Conservation (phyloP, 2,329 filamentous ascomycete species). For the Periconia sp. region DNA sequence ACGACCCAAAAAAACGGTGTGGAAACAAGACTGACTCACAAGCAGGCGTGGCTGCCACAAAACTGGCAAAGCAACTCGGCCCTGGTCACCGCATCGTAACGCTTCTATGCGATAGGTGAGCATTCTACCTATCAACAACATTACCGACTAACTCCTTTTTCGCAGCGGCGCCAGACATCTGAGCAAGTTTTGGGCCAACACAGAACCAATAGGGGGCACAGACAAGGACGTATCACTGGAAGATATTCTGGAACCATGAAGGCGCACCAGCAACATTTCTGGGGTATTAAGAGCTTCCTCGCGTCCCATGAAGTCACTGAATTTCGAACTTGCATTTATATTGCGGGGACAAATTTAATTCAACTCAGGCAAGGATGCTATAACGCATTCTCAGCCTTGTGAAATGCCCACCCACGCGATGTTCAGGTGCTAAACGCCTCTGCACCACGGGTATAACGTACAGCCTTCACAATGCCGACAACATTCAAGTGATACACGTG, state of each 20-base stretch:
- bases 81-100: constrained; percentile 69
- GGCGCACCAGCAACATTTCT: not conserved
- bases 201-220: constrained; percentile 63
- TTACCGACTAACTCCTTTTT: constrained; percentile 11
- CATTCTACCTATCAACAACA: not conserved
- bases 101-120: constrained; percentile 69
- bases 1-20: constrained; percentile 1
- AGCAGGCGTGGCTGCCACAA: constrained; percentile 67
- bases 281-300: not conserved
- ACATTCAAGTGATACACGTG: too few species aligned
- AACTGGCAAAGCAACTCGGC: constrained; percentile 66
- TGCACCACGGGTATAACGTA: too few species aligned
- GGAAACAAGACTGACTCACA: constrained; percentile 13
- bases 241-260: constrained; percentile 52
- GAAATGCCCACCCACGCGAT: too few species aligned
- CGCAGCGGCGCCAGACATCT: constrained; percentile 69
- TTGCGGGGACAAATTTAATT: too few species aligned
- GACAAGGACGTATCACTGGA: constrained; percentile 56
- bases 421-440: too few species aligned
- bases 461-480: too few species aligned
- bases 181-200: constrained; percentile 80
- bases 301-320: not conserved
- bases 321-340: too few species aligned
- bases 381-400: too few species aligned
- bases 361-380: too few species aligned